Evolutionary conservation across 495 filamentous ascomycete genomes (phyloP), one percentile per base, ranked within the genome.

Genomic region (Annulohypoxylon nitens): DNA sequence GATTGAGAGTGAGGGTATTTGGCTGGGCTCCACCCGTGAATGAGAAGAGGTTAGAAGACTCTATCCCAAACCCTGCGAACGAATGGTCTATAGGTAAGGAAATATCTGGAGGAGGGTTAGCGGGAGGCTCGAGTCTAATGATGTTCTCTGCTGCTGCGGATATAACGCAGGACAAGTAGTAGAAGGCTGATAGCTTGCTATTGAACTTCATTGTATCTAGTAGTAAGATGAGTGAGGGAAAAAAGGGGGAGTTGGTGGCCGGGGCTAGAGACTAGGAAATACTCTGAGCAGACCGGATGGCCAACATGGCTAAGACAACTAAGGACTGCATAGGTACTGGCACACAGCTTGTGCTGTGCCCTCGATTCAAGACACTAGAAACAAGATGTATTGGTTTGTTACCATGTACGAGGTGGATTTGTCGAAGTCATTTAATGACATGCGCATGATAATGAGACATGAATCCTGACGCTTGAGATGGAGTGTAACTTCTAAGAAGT

Each of bases 1-100:
- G 72, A 39, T 79, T 78, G 9, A 80, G 47, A 2, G 78, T 81
- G 53, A 81, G 65, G 16, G 58, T 51, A 54, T 83, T 83, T 6
- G 76, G 34, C 4, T 70, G 16, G 0, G 34, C 66, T n/a, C 51
- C 55, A 16, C 81, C 80, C 20, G 75, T 79, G 62, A 79, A 83
- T 7, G 81, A 82, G 73, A 78, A 81, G 3, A 83, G 79, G 66
- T 83, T 80, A 6, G 80, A 80, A 6, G 81, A 74, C 62, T 83
- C 81, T 59, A 82, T 81, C 41, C 80, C 79, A 53, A 83, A 81
- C 23, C 81, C 81, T 18, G 80, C 80, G 54, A 80, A 83, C 0
- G 74, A 70, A 1, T 66, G 70, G 51, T 70, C 66, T 51, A 76
- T 25, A 0, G 63, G 45, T 4, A 34, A 14, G 7, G 74, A 74